These are phyloP conservation scores for Avena insularis DNA, from an alignment of 176 grass and related monocot genomes.

Conservation along the genomic window DNA sequence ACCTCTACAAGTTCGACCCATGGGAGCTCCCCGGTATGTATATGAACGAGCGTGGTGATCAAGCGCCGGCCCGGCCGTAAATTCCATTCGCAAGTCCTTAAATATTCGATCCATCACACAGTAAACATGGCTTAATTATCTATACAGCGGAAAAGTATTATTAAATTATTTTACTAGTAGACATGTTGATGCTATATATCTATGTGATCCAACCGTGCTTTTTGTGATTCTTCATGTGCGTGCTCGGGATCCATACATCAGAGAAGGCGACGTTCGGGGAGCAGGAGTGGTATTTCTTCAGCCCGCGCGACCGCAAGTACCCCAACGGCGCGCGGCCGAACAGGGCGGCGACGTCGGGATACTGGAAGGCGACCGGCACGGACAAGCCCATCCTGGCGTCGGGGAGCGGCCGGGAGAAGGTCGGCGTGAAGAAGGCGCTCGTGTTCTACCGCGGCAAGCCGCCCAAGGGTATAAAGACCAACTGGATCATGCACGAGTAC, in stretches of 20 bases:
- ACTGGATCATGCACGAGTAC: conserved; percentile 99
- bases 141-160: neutral
- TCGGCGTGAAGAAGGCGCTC: conserved; percentile 93
- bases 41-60: conserved; percentile 9
- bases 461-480: conserved; percentile 81
- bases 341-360: conserved; percentile 84
- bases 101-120: neutral
- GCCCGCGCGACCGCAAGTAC: conserved; percentile 96
- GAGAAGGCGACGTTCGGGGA: conserved; percentile 88
- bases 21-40: conserved; percentile 90
- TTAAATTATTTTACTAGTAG: neutral
- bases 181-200: neutral
- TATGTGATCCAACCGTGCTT: neutral
- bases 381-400: conserved; percentile 82
- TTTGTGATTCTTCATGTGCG: neutral
- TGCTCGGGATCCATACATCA: conserved; percentile 33
- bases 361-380: conserved; percentile 98
- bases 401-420: conserved; percentile 54
- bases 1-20: conserved; percentile 96
- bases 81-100: neutral
- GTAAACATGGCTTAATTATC: neutral
- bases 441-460: conserved; percentile 97
- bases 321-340: conserved; percentile 87
- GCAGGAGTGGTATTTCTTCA: conserved; percentile 98
- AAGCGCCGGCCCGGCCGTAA: neutral